phyloP scores from a whole-genome alignment of 768 basidiomycete genomes.

The Suillus spraguei region DNA sequence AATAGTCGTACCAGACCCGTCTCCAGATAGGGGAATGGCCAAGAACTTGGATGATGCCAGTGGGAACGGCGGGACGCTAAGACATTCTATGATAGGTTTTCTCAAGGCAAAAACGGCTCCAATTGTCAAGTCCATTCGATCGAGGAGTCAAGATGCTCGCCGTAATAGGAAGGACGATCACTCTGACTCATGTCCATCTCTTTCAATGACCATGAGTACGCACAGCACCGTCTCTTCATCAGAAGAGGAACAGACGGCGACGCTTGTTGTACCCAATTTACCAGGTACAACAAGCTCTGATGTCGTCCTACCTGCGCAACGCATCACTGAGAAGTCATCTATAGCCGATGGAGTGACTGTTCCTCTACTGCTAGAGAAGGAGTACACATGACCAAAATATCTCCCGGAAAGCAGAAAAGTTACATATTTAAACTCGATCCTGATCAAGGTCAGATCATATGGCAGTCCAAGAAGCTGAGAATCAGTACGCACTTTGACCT shows the following conservation, averaged over 20 bases:
- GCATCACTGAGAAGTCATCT: conserved; percentile 12
- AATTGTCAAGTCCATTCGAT: conserved; percentile 31
- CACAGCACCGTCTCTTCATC: background rate
- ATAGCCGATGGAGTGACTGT: conserved; percentile 47
- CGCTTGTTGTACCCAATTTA: background rate
- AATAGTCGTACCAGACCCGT: conserved; percentile 25
- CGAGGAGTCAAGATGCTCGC: conserved; percentile 11
- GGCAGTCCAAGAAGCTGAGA: conserved; percentile 71
- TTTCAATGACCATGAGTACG: background rate
- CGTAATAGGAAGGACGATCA: conserved; percentile 28
- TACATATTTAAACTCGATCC: conserved; percentile 73
- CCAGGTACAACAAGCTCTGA: background rate
- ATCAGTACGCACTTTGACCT: conserved; percentile 49
- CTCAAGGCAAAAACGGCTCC: conserved; percentile 33
- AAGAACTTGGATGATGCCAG: background rate
- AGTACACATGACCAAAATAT: conserved; percentile 81
- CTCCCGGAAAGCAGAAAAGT: conserved; percentile 73
- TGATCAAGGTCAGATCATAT: conserved; percentile 80
- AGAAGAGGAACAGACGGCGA: background rate
- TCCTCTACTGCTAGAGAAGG: conserved; percentile 61
- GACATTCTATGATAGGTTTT: conserved; percentile 39
- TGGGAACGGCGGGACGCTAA: conserved; percentile 18
- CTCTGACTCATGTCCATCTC: background rate
- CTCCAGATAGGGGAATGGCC: conserved; percentile 8
- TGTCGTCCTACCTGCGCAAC: background rate